Conservation (phyloP, 257 asterid species). For the Voacanga thouarsii region DNA sequence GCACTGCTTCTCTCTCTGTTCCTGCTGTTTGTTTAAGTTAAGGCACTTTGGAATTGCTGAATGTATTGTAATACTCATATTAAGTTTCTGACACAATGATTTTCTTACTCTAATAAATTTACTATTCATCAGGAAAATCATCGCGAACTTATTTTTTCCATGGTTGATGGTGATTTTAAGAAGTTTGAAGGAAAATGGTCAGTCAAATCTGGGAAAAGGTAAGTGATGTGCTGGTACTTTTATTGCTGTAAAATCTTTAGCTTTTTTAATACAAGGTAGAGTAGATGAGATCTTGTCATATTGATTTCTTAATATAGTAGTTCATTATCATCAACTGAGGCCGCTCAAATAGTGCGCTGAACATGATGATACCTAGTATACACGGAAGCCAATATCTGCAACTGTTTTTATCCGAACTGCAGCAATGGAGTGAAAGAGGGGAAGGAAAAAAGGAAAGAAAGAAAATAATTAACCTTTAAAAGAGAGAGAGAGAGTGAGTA, state of each 20-base stretch:
- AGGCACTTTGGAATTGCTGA: neutral
- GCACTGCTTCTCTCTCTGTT: neutral
- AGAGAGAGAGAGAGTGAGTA: no score
- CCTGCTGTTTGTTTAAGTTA: neutral
- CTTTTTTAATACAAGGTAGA: neutral
- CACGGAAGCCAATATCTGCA: neutral
- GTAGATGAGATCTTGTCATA: neutral
- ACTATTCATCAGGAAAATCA: slow-evolving; percentile 44
- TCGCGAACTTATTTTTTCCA: slow-evolving; percentile 75
- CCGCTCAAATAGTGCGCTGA: neutral
- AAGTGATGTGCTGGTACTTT: slow-evolving; percentile 8
- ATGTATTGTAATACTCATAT: neutral
- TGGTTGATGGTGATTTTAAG: slow-evolving; percentile 99
- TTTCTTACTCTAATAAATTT: slow-evolving; percentile 1
- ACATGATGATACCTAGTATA: neutral
- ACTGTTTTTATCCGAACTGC: neutral
- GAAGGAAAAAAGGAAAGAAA: neutral
- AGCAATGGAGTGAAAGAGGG: neutral
- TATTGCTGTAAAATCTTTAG: neutral
- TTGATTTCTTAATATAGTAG: neutral
- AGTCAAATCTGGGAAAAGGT: slow-evolving; percentile 68
- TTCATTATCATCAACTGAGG: neutral
- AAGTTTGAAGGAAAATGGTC: slow-evolving; percentile 97
- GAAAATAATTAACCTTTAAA: neutral
- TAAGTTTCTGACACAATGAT: neutral